These are phyloP conservation scores for Exophiala aquamarina DNA, from an alignment of 2,329 filamentous ascomycete genomes.

Conservation along the genomic window DNA sequence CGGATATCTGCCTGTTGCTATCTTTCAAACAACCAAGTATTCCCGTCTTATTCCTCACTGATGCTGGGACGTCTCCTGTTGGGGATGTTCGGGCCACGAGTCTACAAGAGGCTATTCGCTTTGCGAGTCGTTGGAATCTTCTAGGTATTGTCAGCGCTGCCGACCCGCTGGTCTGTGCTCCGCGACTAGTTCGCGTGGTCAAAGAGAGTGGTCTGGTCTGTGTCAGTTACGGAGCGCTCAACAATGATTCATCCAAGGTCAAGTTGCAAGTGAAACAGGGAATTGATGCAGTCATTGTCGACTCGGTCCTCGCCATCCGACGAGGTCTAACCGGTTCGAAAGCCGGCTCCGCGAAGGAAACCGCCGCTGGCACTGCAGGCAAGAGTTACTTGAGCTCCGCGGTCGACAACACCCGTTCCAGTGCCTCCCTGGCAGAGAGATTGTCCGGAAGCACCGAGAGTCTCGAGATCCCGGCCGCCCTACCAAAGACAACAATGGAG, in stretches of 20 bases:
- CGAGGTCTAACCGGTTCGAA: conserved; percentile 70
- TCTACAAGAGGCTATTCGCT: conserved; percentile 91
- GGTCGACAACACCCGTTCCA: too few relatives aligned
- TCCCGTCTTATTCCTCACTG: conserved; percentile 89
- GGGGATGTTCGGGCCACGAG: conserved; percentile 88
- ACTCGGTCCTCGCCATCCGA: conserved; percentile 88
- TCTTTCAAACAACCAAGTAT: conserved; percentile 98
- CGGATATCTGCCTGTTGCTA: conserved; percentile 89
- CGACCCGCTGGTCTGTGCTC: conserved; percentile 84
- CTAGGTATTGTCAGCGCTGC: conserved; percentile 88
- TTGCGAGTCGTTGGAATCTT: conserved; percentile 91
- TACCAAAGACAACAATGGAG: background rate
- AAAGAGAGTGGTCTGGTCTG: conserved; percentile 94
- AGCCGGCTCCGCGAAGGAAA: background rate
- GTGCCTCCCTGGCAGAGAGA: conserved; percentile 7
- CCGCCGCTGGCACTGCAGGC: background rate
- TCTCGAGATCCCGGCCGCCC: conserved; percentile 13
- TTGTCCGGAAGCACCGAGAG: conserved; percentile 16
- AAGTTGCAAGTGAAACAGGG: conserved; percentile 91
- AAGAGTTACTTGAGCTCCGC: too few relatives aligned
- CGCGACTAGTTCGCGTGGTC: conserved; percentile 83
- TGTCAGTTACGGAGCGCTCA: conserved; percentile 87
- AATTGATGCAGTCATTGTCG: conserved; percentile 97
- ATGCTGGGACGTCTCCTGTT: conserved; percentile 77
- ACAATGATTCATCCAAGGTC: conserved; percentile 84